A percentile compares a stretch with the other conserved stretches of the same genome.
Conservation (phyloP, 306 rosid genomes). For the Glycyrrhiza uralensis region DNA sequence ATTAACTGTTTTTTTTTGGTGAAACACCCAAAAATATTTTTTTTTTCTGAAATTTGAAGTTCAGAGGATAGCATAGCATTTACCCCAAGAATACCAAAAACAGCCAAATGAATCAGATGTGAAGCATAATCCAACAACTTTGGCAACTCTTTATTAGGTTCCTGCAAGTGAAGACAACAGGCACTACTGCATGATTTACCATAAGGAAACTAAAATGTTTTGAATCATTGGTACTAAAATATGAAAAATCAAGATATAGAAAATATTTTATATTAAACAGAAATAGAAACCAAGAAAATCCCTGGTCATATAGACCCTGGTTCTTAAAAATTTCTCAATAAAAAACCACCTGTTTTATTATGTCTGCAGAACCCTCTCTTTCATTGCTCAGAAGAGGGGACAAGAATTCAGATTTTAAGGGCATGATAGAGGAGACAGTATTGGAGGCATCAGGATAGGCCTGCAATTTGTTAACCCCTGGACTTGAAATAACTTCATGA, state of each 20-base stretch:
- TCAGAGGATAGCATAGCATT: background rate
- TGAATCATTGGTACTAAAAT: background rate
- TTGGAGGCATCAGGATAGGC: background rate
- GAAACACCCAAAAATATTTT: background rate
- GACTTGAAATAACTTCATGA: background rate
- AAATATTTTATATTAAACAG: background rate
- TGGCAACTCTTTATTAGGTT: slow-evolving; percentile 21
- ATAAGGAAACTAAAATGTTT: background rate
- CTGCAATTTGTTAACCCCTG: background rate
- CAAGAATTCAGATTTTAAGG: background rate
- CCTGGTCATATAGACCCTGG: background rate
- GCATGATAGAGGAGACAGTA: background rate
- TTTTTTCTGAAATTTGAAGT: background rate
- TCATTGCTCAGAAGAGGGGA: slow-evolving; percentile 37
- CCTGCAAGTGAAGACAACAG: slow-evolving; percentile 26
- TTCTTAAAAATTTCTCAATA: background rate
- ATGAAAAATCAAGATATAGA: too few relatives aligned
- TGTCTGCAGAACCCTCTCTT: slow-evolving; percentile 25
- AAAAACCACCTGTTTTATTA: slow-evolving; percentile 45
- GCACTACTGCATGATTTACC: background rate
- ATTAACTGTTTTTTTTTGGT: background rate
- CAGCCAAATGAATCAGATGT: slow-evolving; percentile 32
- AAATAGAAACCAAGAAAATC: background rate
- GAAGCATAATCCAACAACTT: slow-evolving; percentile 25
- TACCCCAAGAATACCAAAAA: slow-evolving; percentile 49